A percentile compares a stretch with the other conserved stretches of the same genome.
Evolutionary conservation across 345 rosid species (phyloP).

Genomic region (Barbarea vulgaris): DNA sequence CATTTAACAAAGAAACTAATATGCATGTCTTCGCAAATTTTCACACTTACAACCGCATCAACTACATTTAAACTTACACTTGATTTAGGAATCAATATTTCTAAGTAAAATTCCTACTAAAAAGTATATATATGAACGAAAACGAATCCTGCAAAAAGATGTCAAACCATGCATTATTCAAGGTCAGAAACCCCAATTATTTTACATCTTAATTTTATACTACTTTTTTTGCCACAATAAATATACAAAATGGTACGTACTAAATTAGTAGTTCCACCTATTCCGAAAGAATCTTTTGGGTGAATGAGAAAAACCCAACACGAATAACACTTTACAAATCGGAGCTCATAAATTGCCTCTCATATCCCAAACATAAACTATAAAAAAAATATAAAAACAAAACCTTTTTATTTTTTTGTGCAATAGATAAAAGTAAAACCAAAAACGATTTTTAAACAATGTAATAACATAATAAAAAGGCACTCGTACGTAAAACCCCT

Average conservation of each 20-base stretch:
- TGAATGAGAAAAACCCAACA: constrained; percentile 45
- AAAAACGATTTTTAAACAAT: constrained; percentile 6
- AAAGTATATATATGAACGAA: background rate
- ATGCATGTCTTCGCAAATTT: too few relatives aligned
- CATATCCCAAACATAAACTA: constrained; percentile 37
- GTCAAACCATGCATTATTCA: constrained; percentile 30
- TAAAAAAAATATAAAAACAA: background rate
- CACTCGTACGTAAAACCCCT: constrained; percentile 19
- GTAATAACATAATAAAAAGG: constrained; percentile 1
- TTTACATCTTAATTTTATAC: constrained; percentile 7
- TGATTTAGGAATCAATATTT: background rate
- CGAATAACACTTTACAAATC: constrained; percentile 40
- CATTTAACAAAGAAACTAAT: too few relatives aligned
- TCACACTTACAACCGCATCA: too few relatives aligned
- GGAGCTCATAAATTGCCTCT: constrained; percentile 38
- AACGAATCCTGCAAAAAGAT: constrained; percentile 21
- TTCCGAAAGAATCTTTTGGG: constrained; percentile 39
- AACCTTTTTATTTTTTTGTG: too few relatives aligned
- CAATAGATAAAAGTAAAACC: background rate
- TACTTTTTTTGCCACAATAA: constrained; percentile 3
- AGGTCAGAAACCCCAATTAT: constrained; percentile 20
- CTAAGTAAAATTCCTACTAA: background rate
- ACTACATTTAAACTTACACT: background rate
- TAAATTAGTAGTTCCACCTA: constrained; percentile 42
- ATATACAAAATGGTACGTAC: constrained; percentile 23